Conservation (phyloP, 306 rosid genomes). For the Cucurbita moschata region DNA sequence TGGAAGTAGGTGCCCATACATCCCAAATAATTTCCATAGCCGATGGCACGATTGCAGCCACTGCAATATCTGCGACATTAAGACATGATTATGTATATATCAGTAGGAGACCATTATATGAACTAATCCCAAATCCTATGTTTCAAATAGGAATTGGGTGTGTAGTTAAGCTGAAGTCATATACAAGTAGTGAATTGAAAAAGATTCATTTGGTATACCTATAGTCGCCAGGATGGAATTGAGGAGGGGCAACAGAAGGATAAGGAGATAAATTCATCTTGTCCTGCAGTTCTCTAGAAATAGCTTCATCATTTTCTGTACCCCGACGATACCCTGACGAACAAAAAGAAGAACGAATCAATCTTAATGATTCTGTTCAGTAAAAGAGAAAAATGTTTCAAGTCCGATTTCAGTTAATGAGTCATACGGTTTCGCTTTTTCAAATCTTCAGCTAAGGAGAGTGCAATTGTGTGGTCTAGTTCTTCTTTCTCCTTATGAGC, state of each 20-base stretch:
- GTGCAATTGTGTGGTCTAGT: constrained; percentile 52
- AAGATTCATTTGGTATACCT: constrained; percentile 37
- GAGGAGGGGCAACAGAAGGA: constrained; percentile 41
- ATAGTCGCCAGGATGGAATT: constrained; percentile 26
- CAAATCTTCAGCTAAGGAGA: constrained; percentile 54
- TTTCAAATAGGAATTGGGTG: neutral
- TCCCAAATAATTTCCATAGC: constrained; percentile 56
- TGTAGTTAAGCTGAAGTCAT: neutral
- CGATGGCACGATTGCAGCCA: constrained; percentile 56
- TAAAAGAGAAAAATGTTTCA: neutral
- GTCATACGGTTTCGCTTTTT: constrained; percentile 40
- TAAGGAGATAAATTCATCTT: constrained; percentile 25
- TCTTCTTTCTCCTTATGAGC: constrained; percentile 70
- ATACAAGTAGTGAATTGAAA: neutral
- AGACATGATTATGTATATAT: neutral
- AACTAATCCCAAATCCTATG: neutral
- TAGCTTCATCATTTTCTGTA: constrained; percentile 33
- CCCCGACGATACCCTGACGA: constrained; percentile 39
- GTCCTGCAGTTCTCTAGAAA: constrained; percentile 31
- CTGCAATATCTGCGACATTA: constrained; percentile 42
- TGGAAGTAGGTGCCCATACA: constrained; percentile 62
- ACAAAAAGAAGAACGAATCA: constrained; percentile 5
- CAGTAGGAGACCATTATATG: too few species aligned
- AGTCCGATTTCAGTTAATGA: neutral
- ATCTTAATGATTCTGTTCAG: neutral